These are phyloP conservation scores for Fusarium guadeloupense DNA, from an alignment of 2,329 filamentous ascomycete species.

Conservation along the genomic window DNA sequence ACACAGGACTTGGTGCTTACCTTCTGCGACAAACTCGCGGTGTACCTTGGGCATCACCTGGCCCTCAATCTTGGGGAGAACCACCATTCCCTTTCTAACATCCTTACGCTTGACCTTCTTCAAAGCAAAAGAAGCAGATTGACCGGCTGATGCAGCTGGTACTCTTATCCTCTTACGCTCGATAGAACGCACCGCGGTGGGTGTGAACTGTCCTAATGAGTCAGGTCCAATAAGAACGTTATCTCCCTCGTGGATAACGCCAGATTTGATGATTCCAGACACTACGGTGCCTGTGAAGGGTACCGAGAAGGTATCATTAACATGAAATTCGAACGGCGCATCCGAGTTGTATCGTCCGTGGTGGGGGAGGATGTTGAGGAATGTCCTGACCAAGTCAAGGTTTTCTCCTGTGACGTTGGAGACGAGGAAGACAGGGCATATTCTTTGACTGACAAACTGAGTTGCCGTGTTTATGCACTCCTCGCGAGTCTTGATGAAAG, in stretches of 20 bases:
- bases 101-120: conserved; percentile 89
- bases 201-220: conserved; percentile 86
- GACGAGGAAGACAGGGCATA: conserved; percentile 97
- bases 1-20: conserved; percentile 50
- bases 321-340: conserved; percentile 90
- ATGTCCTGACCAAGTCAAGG: conserved; percentile 88
- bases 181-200: conserved; percentile 88
- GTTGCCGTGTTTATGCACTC: conserved; percentile 95
- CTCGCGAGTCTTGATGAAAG: conserved; percentile 91
- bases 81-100: conserved; percentile 97
- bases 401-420: conserved; percentile 96
- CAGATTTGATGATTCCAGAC: conserved; percentile 88
- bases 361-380: conserved; percentile 94
- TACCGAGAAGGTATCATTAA: conserved; percentile 98
- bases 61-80: conserved; percentile 83
- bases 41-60: conserved; percentile 75
- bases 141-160: conserved; percentile 86
- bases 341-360: conserved; percentile 91
- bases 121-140: conserved; percentile 91
- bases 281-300: conserved; percentile 97
- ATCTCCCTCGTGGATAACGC: conserved; percentile 91
- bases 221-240: conserved; percentile 89
- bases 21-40: conserved; percentile 81
- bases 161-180: conserved; percentile 93
- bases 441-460: conserved; percentile 93